These are phyloP conservation scores for Uronychia setigera DNA, from an alignment of 73 alveolate genomes.

Conservation along the genomic window DNA sequence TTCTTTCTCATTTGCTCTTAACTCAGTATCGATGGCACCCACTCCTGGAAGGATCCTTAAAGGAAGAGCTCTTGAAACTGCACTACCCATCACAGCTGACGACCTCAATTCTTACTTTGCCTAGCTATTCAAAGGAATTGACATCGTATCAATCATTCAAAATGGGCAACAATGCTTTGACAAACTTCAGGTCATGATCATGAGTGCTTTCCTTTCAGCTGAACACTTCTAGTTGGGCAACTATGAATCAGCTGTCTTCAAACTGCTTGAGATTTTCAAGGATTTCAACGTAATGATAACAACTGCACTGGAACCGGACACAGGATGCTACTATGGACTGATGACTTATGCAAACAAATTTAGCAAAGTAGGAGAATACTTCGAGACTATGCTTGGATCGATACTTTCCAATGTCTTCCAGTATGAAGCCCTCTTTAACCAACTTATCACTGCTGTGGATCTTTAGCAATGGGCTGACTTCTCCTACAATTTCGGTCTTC, in stretches of 20 bases:
- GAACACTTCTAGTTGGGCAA: not conserved
- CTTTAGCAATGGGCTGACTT: not conserved
- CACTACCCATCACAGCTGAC: not conserved
- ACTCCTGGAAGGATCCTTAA: not conserved
- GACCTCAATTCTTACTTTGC: not conserved
- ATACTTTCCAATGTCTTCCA: not conserved
- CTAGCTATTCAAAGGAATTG: not conserved
- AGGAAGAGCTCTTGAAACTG: not conserved
- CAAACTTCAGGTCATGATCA: not conserved
- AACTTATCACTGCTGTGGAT: not conserved
- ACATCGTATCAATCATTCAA: not conserved
- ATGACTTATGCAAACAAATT: not conserved
- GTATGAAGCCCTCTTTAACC: not conserved
- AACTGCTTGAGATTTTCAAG: not conserved
- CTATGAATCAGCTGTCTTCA: not conserved
- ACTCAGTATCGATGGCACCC: not conserved
- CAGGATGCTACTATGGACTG: not conserved
- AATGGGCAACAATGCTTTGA: not conserved
- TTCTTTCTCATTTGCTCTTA: not conserved
- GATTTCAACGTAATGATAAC: not conserved
- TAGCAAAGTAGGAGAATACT: not conserved
- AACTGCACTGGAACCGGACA: not conserved
- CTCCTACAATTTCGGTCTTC: not conserved
- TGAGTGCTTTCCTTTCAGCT: not conserved
- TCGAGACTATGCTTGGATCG: not conserved